Evolutionary conservation across 2,329 filamentous ascomycete species (phyloP).

Genomic region (Trichophyton rubrum): DNA sequence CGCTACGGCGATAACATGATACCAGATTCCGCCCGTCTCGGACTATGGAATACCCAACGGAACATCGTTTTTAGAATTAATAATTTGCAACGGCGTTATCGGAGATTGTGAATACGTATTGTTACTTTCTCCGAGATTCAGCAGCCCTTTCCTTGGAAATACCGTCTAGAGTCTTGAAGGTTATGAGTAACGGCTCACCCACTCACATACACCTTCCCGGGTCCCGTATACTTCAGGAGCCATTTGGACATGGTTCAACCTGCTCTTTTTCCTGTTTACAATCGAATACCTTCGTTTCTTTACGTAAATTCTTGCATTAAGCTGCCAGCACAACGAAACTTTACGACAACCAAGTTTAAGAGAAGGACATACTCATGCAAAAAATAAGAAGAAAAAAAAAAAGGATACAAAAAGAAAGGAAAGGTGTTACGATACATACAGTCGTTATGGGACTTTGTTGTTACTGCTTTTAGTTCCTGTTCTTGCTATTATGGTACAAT

Average conservation of each 20-base stretch:
- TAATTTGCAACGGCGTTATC: conserved; percentile 1
- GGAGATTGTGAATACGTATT: background rate
- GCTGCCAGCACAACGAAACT: background rate
- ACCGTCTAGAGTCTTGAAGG: background rate
- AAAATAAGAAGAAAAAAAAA: background rate
- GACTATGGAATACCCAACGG: background rate
- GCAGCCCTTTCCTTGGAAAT: background rate
- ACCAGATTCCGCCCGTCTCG: background rate
- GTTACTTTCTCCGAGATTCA: conserved; percentile 2
- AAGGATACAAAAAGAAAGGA: background rate
- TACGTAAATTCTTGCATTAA: background rate
- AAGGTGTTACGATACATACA: conserved; percentile 4
- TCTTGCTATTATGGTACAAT: background rate
- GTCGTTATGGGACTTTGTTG: background rate
- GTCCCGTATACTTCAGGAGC: background rate
- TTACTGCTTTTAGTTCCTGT: background rate
- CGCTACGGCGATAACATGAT: background rate
- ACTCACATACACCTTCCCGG: background rate
- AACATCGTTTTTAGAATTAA: background rate
- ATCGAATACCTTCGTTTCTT: background rate
- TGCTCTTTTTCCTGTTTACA: background rate
- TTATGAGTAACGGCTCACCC: background rate
- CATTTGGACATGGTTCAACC: background rate
- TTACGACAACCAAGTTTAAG: background rate
- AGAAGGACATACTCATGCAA: background rate